A percentile compares a stretch with the other conserved stretches of the same genome.
Evolutionary conservation across 192 early-diverging fungal genomes (phyloP).

Genomic region (Coemansia umbellata): DNA sequence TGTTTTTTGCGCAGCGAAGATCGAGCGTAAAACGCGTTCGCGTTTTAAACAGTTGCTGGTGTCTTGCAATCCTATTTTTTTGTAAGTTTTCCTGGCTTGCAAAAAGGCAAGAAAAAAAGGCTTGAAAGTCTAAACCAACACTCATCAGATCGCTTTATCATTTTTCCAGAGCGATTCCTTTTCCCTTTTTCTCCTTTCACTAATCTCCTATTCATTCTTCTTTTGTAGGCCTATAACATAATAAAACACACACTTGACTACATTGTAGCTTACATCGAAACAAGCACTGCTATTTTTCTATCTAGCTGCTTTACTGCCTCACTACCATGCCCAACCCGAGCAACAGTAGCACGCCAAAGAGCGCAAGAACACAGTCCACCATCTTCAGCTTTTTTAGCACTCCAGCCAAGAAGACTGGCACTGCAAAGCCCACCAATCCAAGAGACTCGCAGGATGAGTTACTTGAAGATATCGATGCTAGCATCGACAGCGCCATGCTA

Average conservation of each 20-base stretch:
- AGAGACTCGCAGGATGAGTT: constrained; percentile 43
- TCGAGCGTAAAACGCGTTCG: too few relatives aligned
- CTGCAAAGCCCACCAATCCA: background rate
- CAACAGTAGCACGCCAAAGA: constrained; percentile 30
- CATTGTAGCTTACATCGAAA: too few relatives aligned
- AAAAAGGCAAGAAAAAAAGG: too few relatives aligned
- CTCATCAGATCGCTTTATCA: too few relatives aligned
- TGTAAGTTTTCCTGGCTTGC: too few relatives aligned
- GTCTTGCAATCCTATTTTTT: too few relatives aligned
- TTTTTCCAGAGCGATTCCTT: background rate
- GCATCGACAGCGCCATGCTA: constrained; percentile 33
- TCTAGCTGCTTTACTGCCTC: background rate
- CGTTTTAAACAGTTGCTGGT: too few relatives aligned
- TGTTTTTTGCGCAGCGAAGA: too few relatives aligned
- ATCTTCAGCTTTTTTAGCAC: constrained; percentile 46
- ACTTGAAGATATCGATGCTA: constrained; percentile 11
- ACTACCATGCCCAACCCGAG: constrained; percentile 18
- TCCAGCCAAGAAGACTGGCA: constrained; percentile 13
- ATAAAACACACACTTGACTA: background rate
- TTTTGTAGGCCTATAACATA: too few relatives aligned
- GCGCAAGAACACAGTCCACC: constrained; percentile 31
- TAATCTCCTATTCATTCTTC: too few relatives aligned
- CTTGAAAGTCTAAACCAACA: background rate
- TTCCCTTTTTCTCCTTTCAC: background rate
- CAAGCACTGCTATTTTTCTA: too few relatives aligned